Conservation (phyloP, 345 rosid genomes). For the Eucalyptus albens region DNA sequence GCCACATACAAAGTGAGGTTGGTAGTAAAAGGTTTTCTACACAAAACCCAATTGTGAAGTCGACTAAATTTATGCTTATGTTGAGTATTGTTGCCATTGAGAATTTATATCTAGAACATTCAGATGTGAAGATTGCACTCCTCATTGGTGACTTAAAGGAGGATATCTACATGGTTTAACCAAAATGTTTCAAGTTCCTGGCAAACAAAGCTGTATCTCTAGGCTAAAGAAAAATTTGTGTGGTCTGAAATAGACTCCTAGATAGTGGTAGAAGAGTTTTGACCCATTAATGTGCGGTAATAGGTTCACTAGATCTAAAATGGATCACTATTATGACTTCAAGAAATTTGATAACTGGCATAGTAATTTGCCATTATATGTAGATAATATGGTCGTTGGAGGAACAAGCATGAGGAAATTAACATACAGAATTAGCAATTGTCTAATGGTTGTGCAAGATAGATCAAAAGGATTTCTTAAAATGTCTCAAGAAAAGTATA, state of each 20-base stretch:
- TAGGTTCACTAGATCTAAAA: neutral
- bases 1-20: neutral
- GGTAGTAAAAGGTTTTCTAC: neutral
- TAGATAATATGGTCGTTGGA: neutral
- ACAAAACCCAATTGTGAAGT: too few relatives aligned
- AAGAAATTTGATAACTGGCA: neutral
- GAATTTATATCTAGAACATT: neutral
- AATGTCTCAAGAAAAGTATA: neutral
- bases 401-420: neutral
- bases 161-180: neutral
- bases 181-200: neutral
- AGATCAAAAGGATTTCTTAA: neutral
- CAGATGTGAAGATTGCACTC: neutral
- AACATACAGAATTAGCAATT: neutral
- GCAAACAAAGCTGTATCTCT: neutral
- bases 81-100: neutral
- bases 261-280: neutral
- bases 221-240: neutral
- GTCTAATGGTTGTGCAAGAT: neutral
- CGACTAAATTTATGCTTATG: neutral
- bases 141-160: neutral
- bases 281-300: neutral
- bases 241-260: neutral
- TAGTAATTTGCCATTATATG: neutral
- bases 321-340: neutral